Base-by-base conservation (phyloP, 306 rosid genomes). In the Argentina anserina region DNA sequence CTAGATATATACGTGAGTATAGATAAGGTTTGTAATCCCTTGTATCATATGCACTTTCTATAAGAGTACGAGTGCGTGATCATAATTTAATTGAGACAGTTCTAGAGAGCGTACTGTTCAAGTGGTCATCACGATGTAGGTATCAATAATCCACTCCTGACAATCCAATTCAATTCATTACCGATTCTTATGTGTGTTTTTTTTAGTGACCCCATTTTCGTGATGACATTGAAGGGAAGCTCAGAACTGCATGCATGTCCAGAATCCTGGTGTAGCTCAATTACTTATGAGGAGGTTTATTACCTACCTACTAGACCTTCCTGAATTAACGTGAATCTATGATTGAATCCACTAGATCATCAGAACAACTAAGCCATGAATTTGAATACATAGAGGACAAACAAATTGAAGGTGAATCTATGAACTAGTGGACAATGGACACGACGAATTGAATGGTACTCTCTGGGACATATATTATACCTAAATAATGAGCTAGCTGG, bases 341-440 rank as follows among this genome's bases (percentile, higher is more conserved):
- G n/a, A n/a, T n/a, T n/a, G n/a, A n/a, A n/a, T n/a, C n/a, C n/a
- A n/a, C n/a, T n/a, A n/a, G n/a, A 17, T 21, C 13, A n/a, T 9
- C 37, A 4, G 9, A 11, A 26, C 15, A 15, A 15, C 26, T 41
- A 45, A 45, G 34, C 29, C 43, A 42, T 43, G 9, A 67, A 46
- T n/a, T 49, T 49, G 56, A n/a, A 47, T 31, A 6, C 17, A 8
- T 17, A 61, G 18, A 5, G n/a, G 26, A 23, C 12, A 14, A 69
- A n/a, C 20, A 46, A 50, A 68, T 69, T 33, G n/a, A 47, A 47
- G 45, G 59, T 14, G 46, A 70, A 52, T 13, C n/a, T 52, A 70
- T 52, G 74, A 7, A 21, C 64, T 36, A 69, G 60, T 31, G 26
- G 72, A 67, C 72, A 69, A 45, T 3, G 47, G 74, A 33, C 14